Evolutionary conservation across 768 basidiomycete species (phyloP), one percentile per base, ranked within the genome.

Genomic region (Hortiboletus campestris): DNA sequence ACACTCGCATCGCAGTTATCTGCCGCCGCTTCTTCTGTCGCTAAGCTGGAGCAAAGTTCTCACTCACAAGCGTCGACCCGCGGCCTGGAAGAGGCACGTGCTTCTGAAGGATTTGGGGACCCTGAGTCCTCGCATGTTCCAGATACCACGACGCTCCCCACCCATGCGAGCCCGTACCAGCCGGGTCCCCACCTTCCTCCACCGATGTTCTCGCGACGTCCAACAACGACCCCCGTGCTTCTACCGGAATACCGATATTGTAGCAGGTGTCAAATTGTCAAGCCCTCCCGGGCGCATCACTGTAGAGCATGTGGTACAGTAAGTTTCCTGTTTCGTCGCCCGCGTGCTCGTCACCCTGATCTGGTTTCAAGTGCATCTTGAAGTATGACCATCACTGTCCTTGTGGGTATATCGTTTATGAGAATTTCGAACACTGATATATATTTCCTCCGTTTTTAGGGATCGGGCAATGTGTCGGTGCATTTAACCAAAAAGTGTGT

Each of bases 391-490:
- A 94, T 71, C 92, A 94, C 65, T 94, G 91, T 72, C 91, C 91
- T 47, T 94, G 89, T 90, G 68, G 60, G 85, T 75, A 7, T 19
- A 25, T 41, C 38, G 28, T 53, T 50, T 40, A 14, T 45, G 52
- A 34, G 34, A 39, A 16, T 28, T 36, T 9, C 19, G 49, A 43
- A 28, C 13, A 40, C 28, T 47, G 22, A 38, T 51, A 11, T 54
- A 12, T 53, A 51, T 22, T 32, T 22, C 13, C 11, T 46, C 42
- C 40, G 7, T 56, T 39, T 36, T 54, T 29, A 84, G 90, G 94
- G 94, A 86, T 98, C 49, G 94, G 94, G 12, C 91, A 94, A 65
- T 98, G 94, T 61, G 91, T 97, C 19, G 94, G 94, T 12, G 94
- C 93, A 48, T 82, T 83, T 38, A 98, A 98, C 67, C 89, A 95